A percentile compares a stretch with the other conserved stretches of the same genome.
phyloP scores from a whole-genome alignment of 768 basidiomycete genomes.

The Agrocybe chaxingu region DNA sequence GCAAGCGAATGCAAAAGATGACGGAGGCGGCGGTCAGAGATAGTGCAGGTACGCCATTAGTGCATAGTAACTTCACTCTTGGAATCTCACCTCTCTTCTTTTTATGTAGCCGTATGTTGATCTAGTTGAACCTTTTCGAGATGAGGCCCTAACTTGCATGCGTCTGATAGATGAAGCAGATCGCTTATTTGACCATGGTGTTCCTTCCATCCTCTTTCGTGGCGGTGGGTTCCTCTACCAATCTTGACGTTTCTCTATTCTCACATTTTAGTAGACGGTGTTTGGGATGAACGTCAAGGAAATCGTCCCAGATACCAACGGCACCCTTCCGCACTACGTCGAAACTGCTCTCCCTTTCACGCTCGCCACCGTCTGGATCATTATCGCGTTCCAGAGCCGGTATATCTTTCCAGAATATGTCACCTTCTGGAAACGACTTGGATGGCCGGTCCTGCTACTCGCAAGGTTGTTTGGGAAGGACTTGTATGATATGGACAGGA shows the following conservation, averaged over 20 bases:
- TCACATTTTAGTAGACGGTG: constrained; percentile 19
- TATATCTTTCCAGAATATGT: constrained; percentile 25
- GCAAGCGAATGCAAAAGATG: constrained; percentile 32
- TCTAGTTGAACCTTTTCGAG: neutral
- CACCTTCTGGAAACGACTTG: constrained; percentile 25
- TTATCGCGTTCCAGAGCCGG: constrained; percentile 49
- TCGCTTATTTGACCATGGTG: constrained; percentile 48
- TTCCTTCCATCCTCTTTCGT: constrained; percentile 47
- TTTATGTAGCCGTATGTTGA: constrained; percentile 16
- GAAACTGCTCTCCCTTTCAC: constrained; percentile 44
- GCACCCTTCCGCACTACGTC: constrained; percentile 40
- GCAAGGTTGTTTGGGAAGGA: constrained; percentile 7
- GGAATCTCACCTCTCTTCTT: constrained; percentile 12
- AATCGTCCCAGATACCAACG: constrained; percentile 29
- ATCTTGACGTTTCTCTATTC: neutral
- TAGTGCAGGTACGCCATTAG: constrained; percentile 16
- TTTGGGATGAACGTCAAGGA: constrained; percentile 38
- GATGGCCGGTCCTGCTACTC: constrained; percentile 28
- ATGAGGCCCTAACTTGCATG: neutral
- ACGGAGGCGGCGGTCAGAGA: constrained; percentile 30
- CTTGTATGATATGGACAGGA: constrained; percentile 2
- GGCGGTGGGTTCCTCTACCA: constrained; percentile 18
- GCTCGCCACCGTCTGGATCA: constrained; percentile 44
- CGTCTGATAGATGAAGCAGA: constrained; percentile 33
- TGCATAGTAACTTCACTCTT: neutral